These are phyloP conservation scores for Russula brevipes DNA, from an alignment of 768 basidiomycete species.

Conservation along the genomic window DNA sequence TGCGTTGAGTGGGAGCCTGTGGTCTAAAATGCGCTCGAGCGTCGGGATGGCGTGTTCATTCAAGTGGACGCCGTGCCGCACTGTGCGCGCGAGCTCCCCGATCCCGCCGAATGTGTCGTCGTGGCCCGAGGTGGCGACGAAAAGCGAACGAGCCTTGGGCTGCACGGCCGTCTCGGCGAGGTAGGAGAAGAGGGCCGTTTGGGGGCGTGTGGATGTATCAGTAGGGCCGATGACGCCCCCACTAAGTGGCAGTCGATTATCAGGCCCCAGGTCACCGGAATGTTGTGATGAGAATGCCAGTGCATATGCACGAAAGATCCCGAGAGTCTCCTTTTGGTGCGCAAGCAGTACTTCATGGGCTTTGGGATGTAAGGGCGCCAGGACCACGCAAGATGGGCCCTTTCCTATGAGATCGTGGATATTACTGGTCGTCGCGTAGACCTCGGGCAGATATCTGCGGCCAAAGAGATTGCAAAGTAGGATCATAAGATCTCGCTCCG, in stretches of 20 bases:
- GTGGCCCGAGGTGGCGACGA: slow-evolving; percentile 66
- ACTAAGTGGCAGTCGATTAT: slow-evolving; percentile 49
- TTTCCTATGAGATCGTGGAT: slow-evolving; percentile 35
- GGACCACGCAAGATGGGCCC: slow-evolving; percentile 53
- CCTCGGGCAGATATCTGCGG: slow-evolving; percentile 47
- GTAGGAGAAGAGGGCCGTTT: slow-evolving; percentile 33
- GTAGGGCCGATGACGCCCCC: slow-evolving; percentile 26
- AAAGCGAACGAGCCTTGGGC: slow-evolving; percentile 48
- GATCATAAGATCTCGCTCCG: slow-evolving; percentile 47
- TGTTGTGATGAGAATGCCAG: slow-evolving; percentile 43
- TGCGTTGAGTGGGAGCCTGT: slow-evolving; percentile 25
- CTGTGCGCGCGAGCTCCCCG: slow-evolving; percentile 47
- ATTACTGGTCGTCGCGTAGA: slow-evolving; percentile 38
- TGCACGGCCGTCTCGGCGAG: slow-evolving; percentile 38
- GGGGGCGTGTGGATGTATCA: slow-evolving; percentile 1
- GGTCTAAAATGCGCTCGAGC: slow-evolving; percentile 35
- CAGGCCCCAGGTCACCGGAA: slow-evolving; percentile 37
- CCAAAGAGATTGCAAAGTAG: slow-evolving; percentile 64
- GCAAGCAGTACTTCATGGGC: slow-evolving; percentile 40
- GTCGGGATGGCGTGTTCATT: slow-evolving; percentile 60
- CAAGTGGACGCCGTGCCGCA: slow-evolving; percentile 49
- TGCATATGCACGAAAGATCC: slow-evolving; percentile 54
- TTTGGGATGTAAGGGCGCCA: slow-evolving; percentile 43
- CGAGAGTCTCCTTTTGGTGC: slow-evolving; percentile 47
- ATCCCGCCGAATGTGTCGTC: slow-evolving; percentile 49